Evolutionary conservation across 1,284 basidiomycete species (phyloP).

Genomic region (Kalmanozyma brasiliensis): DNA sequence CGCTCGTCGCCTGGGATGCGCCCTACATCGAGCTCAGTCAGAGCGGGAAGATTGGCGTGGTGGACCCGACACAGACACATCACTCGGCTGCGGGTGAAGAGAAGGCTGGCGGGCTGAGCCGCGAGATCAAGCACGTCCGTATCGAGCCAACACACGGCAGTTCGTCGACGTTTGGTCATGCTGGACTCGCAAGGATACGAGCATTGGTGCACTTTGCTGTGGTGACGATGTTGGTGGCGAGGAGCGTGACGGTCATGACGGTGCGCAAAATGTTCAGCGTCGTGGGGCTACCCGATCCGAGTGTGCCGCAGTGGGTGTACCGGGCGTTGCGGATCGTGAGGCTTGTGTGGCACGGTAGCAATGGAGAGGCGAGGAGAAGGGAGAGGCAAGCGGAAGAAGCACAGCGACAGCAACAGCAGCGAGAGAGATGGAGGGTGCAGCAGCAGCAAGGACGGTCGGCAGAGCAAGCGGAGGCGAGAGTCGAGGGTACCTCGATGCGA

Average conservation of each 20-base stretch:
- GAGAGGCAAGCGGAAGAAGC: constrained; percentile 16
- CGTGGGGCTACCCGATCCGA: constrained; percentile 26
- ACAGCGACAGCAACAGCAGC: constrained; percentile 1
- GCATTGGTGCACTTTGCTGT: constrained; percentile 21
- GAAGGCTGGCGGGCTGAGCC: constrained; percentile 24
- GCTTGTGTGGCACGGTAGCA: constrained; percentile 63
- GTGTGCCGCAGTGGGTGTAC: constrained; percentile 36
- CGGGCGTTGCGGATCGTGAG: constrained; percentile 39
- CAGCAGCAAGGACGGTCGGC: constrained; percentile 10
- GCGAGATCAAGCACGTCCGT: constrained; percentile 50
- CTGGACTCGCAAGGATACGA: constrained; percentile 19
- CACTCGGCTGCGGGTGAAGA: neutral
- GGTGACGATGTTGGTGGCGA: constrained; percentile 16
- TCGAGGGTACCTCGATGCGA: too few species aligned
- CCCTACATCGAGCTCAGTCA: constrained; percentile 60
- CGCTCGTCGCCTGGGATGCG: constrained; percentile 39
- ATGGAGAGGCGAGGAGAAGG: constrained; percentile 52
- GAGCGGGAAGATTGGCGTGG: constrained; percentile 33
- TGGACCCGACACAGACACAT: constrained; percentile 23
- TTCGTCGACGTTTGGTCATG: constrained; percentile 13
- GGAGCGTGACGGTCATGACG: constrained; percentile 13
- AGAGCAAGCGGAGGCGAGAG: neutral
- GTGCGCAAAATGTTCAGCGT: constrained; percentile 10
- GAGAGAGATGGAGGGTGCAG: neutral
- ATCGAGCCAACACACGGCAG: constrained; percentile 30